A percentile compares a stretch with the other conserved stretches of the same genome.
Evolutionary conservation across 352 stramenopile genomes (phyloP).

Genomic region (Phytophthora quininea): DNA sequence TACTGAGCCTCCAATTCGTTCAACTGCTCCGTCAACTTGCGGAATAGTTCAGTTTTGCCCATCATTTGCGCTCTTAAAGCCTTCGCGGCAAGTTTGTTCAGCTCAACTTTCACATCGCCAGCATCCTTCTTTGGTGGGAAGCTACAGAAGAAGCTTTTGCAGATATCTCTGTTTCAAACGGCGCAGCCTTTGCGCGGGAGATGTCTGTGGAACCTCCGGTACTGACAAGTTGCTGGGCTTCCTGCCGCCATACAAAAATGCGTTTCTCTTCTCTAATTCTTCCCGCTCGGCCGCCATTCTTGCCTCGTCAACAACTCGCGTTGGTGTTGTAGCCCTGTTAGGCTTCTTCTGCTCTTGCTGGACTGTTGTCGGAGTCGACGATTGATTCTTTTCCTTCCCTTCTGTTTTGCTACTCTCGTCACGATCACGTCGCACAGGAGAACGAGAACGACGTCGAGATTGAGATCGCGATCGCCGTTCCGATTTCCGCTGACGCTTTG

Average conservation of each 20-base stretch:
- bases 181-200: too few relatives aligned
- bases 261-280: conserved; percentile 54
- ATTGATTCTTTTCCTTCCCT: neutral
- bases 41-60: conserved; percentile 77
- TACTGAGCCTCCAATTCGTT: conserved; percentile 80
- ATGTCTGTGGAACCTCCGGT: neutral
- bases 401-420: conserved; percentile 1
- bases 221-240: conserved; percentile 1
- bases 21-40: conserved; percentile 74
- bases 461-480: conserved; percentile 32
- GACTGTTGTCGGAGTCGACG: conserved; percentile 2
- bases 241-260: conserved; percentile 65
- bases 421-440: conserved; percentile 6
- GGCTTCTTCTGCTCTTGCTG: conserved; percentile 16
- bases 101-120: conserved; percentile 43
- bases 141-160: conserved; percentile 4
- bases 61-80: conserved; percentile 85
- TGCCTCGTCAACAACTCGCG: conserved; percentile 28
- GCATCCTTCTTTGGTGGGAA: neutral
- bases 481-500: conserved; percentile 21
- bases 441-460: conserved; percentile 29
- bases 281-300: conserved; percentile 42
- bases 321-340: neutral
- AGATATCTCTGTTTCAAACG: conserved; percentile 6
- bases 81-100: conserved; percentile 85